phyloP scores from a whole-genome alignment of 208 protist genomes.

The Giardia muris region DNA sequence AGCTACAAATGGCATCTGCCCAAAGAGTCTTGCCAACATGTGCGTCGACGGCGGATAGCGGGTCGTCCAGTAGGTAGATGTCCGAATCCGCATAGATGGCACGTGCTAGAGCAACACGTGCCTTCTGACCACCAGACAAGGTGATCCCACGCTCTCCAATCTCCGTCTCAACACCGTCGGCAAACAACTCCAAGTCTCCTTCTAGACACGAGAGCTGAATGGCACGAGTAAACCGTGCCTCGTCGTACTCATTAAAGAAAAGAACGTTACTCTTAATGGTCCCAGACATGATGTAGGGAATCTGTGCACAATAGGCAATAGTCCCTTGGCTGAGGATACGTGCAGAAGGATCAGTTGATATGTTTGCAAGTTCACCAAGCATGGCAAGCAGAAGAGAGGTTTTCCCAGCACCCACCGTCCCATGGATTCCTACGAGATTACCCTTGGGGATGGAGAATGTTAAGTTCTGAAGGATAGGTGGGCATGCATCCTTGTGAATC shows the following conservation, averaged over 20 bases:
- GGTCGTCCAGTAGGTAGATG: conserved; percentile 56
- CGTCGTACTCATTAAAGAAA: background rate
- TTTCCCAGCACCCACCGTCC: conserved; percentile 46
- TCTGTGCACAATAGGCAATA: conserved; percentile 1
- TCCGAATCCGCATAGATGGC: conserved; percentile 52
- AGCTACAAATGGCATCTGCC: conserved; percentile 32
- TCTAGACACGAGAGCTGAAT: conserved; percentile 9
- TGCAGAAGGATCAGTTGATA: background rate
- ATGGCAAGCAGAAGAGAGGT: conserved; percentile 42
- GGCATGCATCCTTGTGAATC: background rate
- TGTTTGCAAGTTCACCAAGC: conserved; percentile 38
- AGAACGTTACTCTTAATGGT: background rate
- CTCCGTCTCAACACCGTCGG: background rate
- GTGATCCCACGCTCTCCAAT: conserved; percentile 64
- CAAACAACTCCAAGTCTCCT: background rate
- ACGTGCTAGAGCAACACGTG: conserved; percentile 51
- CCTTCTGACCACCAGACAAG: conserved; percentile 60
- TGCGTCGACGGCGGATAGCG: conserved; percentile 44
- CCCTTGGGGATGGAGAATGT: conserved; percentile 30
- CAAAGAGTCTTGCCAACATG: conserved; percentile 42
- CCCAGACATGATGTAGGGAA: background rate
- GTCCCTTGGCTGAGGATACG: background rate
- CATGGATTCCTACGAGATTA: conserved; percentile 36
- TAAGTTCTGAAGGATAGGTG: conserved; percentile 33
- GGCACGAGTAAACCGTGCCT: background rate